phyloP scores from a whole-genome alignment of 2,329 filamentous ascomycete genomes.

The Exophiala alcalophila region DNA sequence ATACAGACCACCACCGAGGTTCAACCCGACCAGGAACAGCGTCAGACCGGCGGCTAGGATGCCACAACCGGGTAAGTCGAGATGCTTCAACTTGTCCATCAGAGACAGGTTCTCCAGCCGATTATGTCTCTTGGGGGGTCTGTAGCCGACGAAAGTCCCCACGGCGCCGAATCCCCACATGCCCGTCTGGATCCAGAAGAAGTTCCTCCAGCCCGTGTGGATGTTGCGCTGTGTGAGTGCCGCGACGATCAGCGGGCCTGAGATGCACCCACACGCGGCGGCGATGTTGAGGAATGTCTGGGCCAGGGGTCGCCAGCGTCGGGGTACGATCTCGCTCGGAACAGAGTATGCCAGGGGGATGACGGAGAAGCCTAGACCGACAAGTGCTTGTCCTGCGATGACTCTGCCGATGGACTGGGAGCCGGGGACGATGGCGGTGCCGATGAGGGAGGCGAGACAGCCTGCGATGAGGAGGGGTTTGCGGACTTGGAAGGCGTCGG shows the following conservation, averaged over 20 bases:
- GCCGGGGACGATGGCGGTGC: background rate
- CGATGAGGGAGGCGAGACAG: background rate
- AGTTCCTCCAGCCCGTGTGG: too few relatives aligned
- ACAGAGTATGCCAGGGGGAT: background rate
- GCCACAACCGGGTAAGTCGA: conserved; percentile 53
- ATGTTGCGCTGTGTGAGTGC: conserved; percentile 1
- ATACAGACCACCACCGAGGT: conserved; percentile 29
- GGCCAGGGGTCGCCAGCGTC: background rate
- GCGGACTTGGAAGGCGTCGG: background rate
- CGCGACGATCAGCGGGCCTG: background rate
- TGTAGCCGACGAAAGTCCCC: conserved; percentile 3
- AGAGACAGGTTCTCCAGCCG: conserved; percentile 55
- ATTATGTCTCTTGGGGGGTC: conserved; percentile 8
- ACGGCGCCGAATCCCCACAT: conserved; percentile 5
- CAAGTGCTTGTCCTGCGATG: background rate
- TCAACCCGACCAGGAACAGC: conserved; percentile 6
- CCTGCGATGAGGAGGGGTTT: background rate
- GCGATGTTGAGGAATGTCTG: background rate
- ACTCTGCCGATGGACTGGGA: background rate
- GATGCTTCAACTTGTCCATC: conserved; percentile 54
- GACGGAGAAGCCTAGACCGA: background rate
- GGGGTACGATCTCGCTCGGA: background rate
- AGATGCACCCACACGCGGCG: background rate
- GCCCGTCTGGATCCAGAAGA: conserved; percentile 9
- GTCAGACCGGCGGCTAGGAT: conserved; percentile 42